phyloP scores from a whole-genome alignment of 2,329 filamentous ascomycete genomes.

The Colletotrichum tropicale region DNA sequence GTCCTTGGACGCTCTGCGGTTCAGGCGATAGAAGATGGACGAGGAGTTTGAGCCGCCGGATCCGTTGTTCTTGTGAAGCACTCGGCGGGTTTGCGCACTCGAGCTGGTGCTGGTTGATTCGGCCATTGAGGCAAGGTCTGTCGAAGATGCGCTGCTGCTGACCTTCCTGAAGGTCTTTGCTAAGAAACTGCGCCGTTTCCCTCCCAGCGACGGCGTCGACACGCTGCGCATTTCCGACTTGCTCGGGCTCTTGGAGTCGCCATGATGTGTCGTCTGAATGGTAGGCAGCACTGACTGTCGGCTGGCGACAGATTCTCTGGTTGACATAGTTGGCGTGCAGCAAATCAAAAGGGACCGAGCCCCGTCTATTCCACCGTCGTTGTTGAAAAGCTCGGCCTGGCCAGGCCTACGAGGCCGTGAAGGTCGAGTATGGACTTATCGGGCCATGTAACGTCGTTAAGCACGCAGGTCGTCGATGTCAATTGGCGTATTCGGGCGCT shows the following conservation, averaged over 20 bases:
- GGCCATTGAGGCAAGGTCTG: conserved; percentile 11
- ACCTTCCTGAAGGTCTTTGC: conserved; percentile 23
- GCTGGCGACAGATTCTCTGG: conserved; percentile 15
- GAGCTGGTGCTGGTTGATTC: neutral
- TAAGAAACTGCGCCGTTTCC: conserved; percentile 20
- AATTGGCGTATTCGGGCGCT: neutral
- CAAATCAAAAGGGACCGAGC: neutral
- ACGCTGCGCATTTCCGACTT: conserved; percentile 9
- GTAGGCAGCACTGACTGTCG: conserved; percentile 17
- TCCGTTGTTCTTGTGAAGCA: conserved; percentile 38
- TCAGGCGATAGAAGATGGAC: conserved; percentile 46
- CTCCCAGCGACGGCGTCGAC: conserved; percentile 3
- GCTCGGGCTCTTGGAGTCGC: conserved; percentile 1
- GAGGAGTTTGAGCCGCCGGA: conserved; percentile 15
- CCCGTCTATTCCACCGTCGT: conserved; percentile 13
- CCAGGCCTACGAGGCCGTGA: conserved; percentile 16
- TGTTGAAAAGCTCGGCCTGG: conserved; percentile 1
- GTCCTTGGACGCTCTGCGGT: conserved; percentile 43
- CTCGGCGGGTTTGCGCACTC: conserved; percentile 2
- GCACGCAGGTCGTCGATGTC: neutral
- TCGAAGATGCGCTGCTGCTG: conserved; percentile 18
- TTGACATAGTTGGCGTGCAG: conserved; percentile 6
- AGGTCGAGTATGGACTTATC: conserved; percentile 19
- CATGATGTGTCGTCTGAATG: conserved; percentile 20
- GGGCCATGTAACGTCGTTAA: conserved; percentile 15